phyloP scores from a whole-genome alignment of 129 eudicot species.

The Mikania micrantha region DNA sequence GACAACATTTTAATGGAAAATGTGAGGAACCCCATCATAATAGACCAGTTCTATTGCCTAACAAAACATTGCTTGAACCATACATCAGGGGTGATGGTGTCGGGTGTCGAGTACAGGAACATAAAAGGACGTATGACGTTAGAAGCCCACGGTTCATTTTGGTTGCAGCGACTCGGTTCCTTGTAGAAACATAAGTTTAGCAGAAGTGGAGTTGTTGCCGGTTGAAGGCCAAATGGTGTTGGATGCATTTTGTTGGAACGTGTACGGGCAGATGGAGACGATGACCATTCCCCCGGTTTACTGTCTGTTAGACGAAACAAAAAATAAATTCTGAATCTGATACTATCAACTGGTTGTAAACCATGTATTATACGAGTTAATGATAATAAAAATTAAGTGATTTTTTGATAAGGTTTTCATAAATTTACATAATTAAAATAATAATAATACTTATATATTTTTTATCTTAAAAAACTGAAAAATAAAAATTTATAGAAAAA shows the following conservation, averaged over 20 bases:
- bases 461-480: too few species aligned
- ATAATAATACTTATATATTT: too few species aligned
- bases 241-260: conserved; percentile 60
- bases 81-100: conserved; percentile 39
- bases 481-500: too few species aligned
- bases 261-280: conserved; percentile 37
- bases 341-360: too few species aligned
- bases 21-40: conserved; percentile 54
- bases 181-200: conserved; percentile 42
- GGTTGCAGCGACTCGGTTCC: conserved; percentile 61
- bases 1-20: conserved; percentile 42
- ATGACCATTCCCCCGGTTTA: conserved; percentile 46
- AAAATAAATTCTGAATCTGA: too few species aligned
- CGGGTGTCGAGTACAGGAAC: conserved; percentile 24
- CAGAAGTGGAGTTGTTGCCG: conserved; percentile 48
- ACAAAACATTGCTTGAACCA: conserved; percentile 33
- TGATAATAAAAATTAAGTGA: too few species aligned
- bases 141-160: conserved; percentile 46
- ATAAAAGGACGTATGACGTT: conserved; percentile 41
- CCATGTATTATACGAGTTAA: too few species aligned
- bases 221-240: conserved; percentile 26
- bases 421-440: too few species aligned
- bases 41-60: conserved; percentile 55
- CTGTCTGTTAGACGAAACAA: conserved; percentile 36
- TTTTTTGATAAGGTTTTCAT: too few species aligned